Base-by-base conservation (phyloP, 1,284 basidiomycete genomes). In the Wolfiporia cocos region DNA sequence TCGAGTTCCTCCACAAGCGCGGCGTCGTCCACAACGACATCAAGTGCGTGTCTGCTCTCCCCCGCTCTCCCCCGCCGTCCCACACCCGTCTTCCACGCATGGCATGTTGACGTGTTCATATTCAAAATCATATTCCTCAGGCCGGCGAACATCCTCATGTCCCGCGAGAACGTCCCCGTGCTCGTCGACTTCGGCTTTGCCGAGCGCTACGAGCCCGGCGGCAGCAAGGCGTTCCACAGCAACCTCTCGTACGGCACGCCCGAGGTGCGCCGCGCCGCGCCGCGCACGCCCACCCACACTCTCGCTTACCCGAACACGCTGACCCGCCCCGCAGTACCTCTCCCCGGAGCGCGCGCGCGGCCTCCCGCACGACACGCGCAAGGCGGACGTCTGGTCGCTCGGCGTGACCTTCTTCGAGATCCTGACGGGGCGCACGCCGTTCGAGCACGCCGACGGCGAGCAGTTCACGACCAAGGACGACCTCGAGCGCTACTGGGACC, bases 21-120 rank as follows among this genome's bases (percentile, higher is more conserved):
- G 88, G 90, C 23, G 83, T 96, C 35, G 90, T 92, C 0, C 92
- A 96, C 61, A 95, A 95, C 57, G 92, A 96, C 57, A 93, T 96
- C 71, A 96, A 96, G 84, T 88, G 57, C 34, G 81, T 67, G 24
- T 37, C 15, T 21, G 26, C 26, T 9, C 24, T 37, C 15, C 23
- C 23, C 10, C 39, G 11, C 11, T 10, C 17, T 26, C 21, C 26
- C 29, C 28, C 34, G 46, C 20, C 37, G n/a, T 32, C n/a, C 14
- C 21, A 41, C 17, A 28, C 26, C 14, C 36, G 26, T 19, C 18
- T 42, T n/a, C n/a, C n/a, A n/a, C n/a, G n/a, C n/a, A n/a, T n/a
- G n/a, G n/a, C n/a, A n/a, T n/a, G 26, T 28, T 33, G 30, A 38
- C 37, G 37, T 28, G 11, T 30, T 29, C 34, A 11, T 15, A 28